A percentile compares a stretch with the other conserved stretches of the same genome.
phyloP scores from a whole-genome alignment of 805 yeast species.

The Candida pini region DNA sequence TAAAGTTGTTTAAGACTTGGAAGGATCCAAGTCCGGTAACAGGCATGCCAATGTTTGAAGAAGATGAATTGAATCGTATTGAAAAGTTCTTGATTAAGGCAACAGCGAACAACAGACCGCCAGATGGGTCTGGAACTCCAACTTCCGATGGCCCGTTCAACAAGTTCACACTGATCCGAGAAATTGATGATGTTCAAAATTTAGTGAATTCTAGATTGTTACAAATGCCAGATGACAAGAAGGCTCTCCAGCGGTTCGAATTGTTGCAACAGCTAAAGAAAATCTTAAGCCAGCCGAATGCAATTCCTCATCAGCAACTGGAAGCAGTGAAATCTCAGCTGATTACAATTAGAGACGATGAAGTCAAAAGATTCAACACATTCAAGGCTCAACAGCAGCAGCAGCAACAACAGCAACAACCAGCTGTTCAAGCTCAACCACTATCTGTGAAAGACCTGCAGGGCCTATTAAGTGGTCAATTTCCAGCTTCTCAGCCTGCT shows the following conservation, averaged over 20 bases:
- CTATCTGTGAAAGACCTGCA: not conserved
- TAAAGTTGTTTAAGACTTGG: slow-evolving; percentile 86
- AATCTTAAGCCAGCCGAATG: slow-evolving; percentile 30
- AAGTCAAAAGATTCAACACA: slow-evolving; percentile 21
- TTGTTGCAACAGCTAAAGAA: slow-evolving; percentile 39
- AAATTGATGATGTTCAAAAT: slow-evolving; percentile 34
- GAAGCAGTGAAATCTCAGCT: slow-evolving; percentile 29
- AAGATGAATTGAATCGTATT: slow-evolving; percentile 61
- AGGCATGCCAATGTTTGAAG: slow-evolving; percentile 68
- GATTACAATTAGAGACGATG: slow-evolving; percentile 29
- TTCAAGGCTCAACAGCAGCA: slow-evolving; percentile 17
- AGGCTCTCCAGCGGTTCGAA: slow-evolving; percentile 37
- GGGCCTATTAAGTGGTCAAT: slow-evolving; percentile 2
- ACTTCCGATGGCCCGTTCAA: slow-evolving; percentile 6
- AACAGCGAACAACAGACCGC: slow-evolving; percentile 34
- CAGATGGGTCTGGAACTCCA: slow-evolving; percentile 1
- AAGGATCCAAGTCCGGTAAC: slow-evolving; percentile 56
- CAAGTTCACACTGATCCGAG: slow-evolving; percentile 21
- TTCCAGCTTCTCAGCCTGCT: slow-evolving; percentile 14
- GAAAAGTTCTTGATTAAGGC: slow-evolving; percentile 67
- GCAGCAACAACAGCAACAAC: slow-evolving; percentile 16
- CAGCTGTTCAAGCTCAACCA: slow-evolving; percentile 12
- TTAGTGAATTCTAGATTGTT: slow-evolving; percentile 36
- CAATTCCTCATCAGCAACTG: slow-evolving; percentile 25
- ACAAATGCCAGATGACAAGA: slow-evolving; percentile 31